Percentiles rank a stretch among this genome's conserved stretches.
phyloP scores from a whole-genome alignment of 2,329 filamentous ascomycete genomes.

The Alternaria sp. region DNA sequence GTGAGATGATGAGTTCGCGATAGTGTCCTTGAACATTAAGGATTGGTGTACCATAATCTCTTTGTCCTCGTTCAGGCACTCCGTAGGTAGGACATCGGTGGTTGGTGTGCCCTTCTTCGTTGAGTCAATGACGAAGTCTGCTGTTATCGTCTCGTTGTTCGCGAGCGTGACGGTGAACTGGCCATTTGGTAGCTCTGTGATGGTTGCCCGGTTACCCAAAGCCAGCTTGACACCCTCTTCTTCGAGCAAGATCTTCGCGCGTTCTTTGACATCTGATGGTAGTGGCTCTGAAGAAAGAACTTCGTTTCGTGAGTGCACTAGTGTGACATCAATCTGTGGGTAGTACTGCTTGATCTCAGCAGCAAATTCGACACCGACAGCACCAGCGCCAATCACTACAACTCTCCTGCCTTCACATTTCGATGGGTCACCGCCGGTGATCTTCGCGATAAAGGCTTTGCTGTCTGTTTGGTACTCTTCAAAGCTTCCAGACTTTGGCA shows the following conservation, averaged over 20 bases:
- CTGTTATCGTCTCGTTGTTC: slow-evolving; percentile 59
- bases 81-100: slow-evolving; percentile 67
- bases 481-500: slow-evolving; percentile 70
- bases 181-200: slow-evolving; percentile 37
- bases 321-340: slow-evolving; percentile 71
- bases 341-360: slow-evolving; percentile 75
- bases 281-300: slow-evolving; percentile 78
- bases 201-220: slow-evolving; percentile 66
- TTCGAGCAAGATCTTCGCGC: slow-evolving; percentile 64
- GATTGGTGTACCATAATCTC: slow-evolving; percentile 68
- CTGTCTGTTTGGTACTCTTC: slow-evolving; percentile 71
- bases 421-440: slow-evolving; percentile 40
- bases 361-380: slow-evolving; percentile 84
- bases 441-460: slow-evolving; percentile 64
- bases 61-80: slow-evolving; percentile 68
- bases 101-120: slow-evolving; percentile 70
- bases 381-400: slow-evolving; percentile 78
- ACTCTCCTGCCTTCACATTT: slow-evolving; percentile 58
- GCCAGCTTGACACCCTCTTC: slow-evolving; percentile 72
- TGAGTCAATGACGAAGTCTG: slow-evolving; percentile 74
- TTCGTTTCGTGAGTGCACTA: slow-evolving; percentile 75
- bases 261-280: slow-evolving; percentile 72
- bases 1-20: slow-evolving; percentile 68
- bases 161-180: slow-evolving; percentile 55
- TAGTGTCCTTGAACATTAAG: slow-evolving; percentile 62